phyloP scores from a whole-genome alignment of 139 green algal species.

The Chlorella sp. region DNA sequence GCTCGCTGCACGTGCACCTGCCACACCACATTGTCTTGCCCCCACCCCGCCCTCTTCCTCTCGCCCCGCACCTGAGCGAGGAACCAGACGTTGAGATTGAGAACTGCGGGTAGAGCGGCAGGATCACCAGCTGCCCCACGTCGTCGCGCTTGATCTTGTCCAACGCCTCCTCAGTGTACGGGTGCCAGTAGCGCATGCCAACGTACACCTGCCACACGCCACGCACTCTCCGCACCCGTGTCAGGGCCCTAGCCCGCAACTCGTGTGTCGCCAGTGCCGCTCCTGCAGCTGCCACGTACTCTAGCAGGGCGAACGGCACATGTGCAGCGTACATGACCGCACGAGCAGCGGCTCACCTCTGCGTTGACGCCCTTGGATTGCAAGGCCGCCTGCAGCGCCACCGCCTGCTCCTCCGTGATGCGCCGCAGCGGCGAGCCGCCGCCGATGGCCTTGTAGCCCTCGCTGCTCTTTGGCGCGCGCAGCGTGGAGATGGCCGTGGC shows the following conservation, averaged over 20 bases:
- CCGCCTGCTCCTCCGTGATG: slow-evolving; percentile 92
- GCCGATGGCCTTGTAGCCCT: slow-evolving; percentile 93
- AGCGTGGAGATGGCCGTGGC: slow-evolving; percentile 78
- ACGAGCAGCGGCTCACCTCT: too few relatives aligned
- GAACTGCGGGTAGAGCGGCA: slow-evolving; percentile 95
- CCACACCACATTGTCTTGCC: too few relatives aligned
- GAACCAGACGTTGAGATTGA: slow-evolving; percentile 91
- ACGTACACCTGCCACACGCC: slow-evolving; percentile 92
- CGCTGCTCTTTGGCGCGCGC: slow-evolving; percentile 78
- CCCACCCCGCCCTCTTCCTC: neutral
- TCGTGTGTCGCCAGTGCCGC: too few relatives aligned
- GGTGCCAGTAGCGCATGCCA: slow-evolving; percentile 99
- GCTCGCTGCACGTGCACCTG: too few relatives aligned
- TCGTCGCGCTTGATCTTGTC: slow-evolving; percentile 83
- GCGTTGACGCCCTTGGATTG: slow-evolving; percentile 27
- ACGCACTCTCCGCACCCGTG: too few relatives aligned
- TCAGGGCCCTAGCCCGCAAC: too few relatives aligned
- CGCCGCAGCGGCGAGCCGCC: slow-evolving; percentile 86
- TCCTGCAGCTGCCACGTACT: too few relatives aligned
- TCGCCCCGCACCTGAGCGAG: slow-evolving; percentile 78
- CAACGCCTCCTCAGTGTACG: slow-evolving; percentile 96
- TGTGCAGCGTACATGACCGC: too few relatives aligned
- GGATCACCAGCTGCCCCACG: slow-evolving; percentile 80
- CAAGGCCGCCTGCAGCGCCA: slow-evolving; percentile 62
- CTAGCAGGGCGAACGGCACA: too few relatives aligned